Evolutionary conservation across 345 rosid species (phyloP).

Genomic region (Anastatica hierochuntica): DNA sequence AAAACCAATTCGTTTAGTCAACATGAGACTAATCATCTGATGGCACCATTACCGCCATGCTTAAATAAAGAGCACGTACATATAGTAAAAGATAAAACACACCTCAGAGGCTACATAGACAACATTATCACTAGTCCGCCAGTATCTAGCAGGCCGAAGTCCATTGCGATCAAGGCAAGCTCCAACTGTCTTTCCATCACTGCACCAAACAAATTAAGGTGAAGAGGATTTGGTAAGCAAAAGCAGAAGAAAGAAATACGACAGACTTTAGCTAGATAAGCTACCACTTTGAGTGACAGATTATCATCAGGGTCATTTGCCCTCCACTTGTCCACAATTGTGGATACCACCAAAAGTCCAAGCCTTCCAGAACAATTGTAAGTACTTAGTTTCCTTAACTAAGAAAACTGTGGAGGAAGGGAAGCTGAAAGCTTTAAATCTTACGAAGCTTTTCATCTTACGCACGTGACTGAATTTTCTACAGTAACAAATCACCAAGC

Average conservation of each 20-base stretch:
- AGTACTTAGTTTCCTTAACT: background rate
- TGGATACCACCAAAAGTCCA: background rate
- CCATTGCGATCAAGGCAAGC: conserved; percentile 99
- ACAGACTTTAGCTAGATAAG: conserved; percentile 6
- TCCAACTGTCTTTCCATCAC: conserved; percentile 99
- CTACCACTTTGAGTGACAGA: conserved; percentile 3
- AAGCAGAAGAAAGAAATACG: conserved; percentile 2
- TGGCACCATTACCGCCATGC: conserved; percentile 14
- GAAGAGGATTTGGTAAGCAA: conserved; percentile 6
- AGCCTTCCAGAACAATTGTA: conserved; percentile 7
- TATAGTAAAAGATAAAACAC: conserved; percentile 21
- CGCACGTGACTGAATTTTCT: background rate
- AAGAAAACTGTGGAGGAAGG: background rate
- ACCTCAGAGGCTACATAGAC: conserved; percentile 99
- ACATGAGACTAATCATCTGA: conserved; percentile 20
- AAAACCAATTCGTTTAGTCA: conserved; percentile 13
- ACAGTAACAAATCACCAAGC: background rate
- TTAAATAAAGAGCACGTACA: conserved; percentile 12
- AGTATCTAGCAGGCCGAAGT: conserved; percentile 99
- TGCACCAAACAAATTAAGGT: conserved; percentile 29
- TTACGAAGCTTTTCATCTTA: background rate
- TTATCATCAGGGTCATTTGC: conserved; percentile 10
- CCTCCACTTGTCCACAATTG: conserved; percentile 1
- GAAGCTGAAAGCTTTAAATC: background rate
- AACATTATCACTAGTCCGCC: conserved; percentile 90